Conservation (phyloP, 2,329 filamentous ascomycete species). For the Talaromyces funiculosus region DNA sequence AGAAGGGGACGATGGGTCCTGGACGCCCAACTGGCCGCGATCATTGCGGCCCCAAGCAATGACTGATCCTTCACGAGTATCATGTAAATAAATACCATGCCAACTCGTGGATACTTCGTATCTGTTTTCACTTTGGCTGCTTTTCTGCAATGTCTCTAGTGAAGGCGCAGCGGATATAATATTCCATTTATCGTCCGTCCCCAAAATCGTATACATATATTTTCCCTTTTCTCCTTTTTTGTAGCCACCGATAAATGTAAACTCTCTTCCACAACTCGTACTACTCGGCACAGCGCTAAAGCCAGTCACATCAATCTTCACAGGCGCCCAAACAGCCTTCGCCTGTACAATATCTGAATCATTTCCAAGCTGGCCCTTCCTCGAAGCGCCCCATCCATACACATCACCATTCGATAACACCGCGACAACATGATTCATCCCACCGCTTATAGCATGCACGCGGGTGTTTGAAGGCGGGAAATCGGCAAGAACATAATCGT, state of each 20-base stretch:
- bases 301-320: constrained; percentile 51
- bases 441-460: constrained; percentile 63
- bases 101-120: constrained; percentile 65
- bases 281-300: constrained; percentile 43
- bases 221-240: constrained; percentile 22
- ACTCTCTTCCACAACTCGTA: constrained; percentile 76
- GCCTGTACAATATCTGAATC: constrained; percentile 37
- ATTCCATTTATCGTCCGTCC: constrained; percentile 64
- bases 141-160: not conserved
- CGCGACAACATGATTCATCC: constrained; percentile 71
- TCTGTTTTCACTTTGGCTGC: not conserved
- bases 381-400: constrained; percentile 83
- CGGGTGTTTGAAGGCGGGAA: constrained; percentile 59
- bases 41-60: constrained; percentile 78
- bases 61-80: constrained; percentile 51
- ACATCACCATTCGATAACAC: constrained; percentile 69
- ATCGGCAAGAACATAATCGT: constrained; percentile 20
- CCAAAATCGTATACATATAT: constrained; percentile 59
- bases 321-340: constrained; percentile 53
- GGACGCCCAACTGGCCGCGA: constrained; percentile 71
- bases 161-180: constrained; percentile 55
- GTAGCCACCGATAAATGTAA: constrained; percentile 64
- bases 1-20: constrained; percentile 43
- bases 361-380: constrained; percentile 74
- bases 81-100: constrained; percentile 71